Base-by-base conservation (phyloP, 148 eudicot species). In the Amaranthus hypochondriacus region DNA sequence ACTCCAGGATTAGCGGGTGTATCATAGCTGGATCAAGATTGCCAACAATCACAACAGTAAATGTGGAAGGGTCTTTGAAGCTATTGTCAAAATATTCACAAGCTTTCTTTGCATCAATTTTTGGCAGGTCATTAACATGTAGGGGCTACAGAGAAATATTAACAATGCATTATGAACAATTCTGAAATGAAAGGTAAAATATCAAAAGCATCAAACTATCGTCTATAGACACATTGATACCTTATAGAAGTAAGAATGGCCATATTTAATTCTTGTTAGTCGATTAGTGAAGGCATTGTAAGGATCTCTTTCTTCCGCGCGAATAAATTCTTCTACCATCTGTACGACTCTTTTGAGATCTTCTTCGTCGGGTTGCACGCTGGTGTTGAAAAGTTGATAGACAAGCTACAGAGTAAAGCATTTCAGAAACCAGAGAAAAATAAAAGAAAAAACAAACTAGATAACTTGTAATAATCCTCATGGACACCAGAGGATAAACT, bases 1-100 rank as follows among this genome's bases (percentile, higher is more conserved):
- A 93, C 79, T 90, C 87, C 82, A 89, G 80, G 72, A 92, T 86
- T 67, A 92, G 69, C 7, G 92, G 92, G 55, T 82, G 64, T 49
- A 91, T 86, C 76, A 81, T 75, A 68, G 84, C 59, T 76, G 94
- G 92, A 78, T 89, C 87, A 81, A 92, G 83, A 79, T 89, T 89
- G 62, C 97, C 97, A 76, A 92, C 90, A 56, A 92, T 86, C 75
- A 86, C 92, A 51, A 88, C 80, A 4, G 89, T 89, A 81, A 92
- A 92, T 59, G 90, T 86, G 28, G 97, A 92, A n/a, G 97, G 97
- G 56, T 92, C 97, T 83, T 87, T 89, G 56, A 89, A 92, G 75
- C 97, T 85, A 21, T 74, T 71, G 80, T 86, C 86, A 73, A 87
- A 92, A 82, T 86, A 92, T 74, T 84, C 88, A 78, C 97, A 92